Evolutionary conservation across 352 stramenopile genomes (phyloP).

Genomic region (Pythium aphanidermatum): DNA sequence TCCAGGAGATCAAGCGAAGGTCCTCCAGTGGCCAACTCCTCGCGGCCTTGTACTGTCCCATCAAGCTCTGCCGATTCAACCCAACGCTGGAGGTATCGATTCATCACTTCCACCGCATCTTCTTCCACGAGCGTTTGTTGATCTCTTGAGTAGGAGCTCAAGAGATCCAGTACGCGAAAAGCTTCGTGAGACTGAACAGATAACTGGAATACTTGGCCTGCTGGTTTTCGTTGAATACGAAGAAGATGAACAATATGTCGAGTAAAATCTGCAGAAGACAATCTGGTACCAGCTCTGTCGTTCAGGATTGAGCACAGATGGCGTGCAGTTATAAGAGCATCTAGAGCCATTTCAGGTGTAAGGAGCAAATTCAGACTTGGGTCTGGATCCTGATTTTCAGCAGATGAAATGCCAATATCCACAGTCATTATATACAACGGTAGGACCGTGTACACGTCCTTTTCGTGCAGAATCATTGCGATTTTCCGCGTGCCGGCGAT

Average conservation of each 20-base stretch:
- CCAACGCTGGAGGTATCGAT: constrained; percentile 34
- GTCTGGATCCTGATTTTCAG: no score
- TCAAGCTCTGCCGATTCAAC: constrained; percentile 9
- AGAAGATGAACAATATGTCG: constrained; percentile 32
- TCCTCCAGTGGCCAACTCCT: not conserved
- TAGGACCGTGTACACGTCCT: constrained; percentile 38
- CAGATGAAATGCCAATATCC: no score
- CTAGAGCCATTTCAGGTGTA: constrained; percentile 15
- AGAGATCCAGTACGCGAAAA: constrained; percentile 31
- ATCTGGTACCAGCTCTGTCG: constrained; percentile 24
- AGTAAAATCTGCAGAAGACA: constrained; percentile 40
- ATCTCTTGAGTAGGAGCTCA: constrained; percentile 30
- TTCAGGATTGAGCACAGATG: constrained; percentile 28
- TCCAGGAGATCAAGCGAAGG: constrained; percentile 1
- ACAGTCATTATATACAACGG: constrained; percentile 30
- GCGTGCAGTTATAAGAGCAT: constrained; percentile 16
- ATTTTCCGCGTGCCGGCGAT: constrained; percentile 35
- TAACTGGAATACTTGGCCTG: not conserved
- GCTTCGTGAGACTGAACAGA: constrained; percentile 21
- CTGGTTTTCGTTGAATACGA: constrained; percentile 10
- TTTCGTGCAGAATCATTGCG: constrained; percentile 49
- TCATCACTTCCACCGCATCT: constrained; percentile 32
- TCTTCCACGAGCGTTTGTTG: constrained; percentile 38
- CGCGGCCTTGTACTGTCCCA: constrained; percentile 12
- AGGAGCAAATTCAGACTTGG: no score